Percentiles rank a stretch among this genome's conserved stretches.
Conservation (phyloP, 495 filamentous ascomycete genomes). For the Aspergillus mulundensis region DNA sequence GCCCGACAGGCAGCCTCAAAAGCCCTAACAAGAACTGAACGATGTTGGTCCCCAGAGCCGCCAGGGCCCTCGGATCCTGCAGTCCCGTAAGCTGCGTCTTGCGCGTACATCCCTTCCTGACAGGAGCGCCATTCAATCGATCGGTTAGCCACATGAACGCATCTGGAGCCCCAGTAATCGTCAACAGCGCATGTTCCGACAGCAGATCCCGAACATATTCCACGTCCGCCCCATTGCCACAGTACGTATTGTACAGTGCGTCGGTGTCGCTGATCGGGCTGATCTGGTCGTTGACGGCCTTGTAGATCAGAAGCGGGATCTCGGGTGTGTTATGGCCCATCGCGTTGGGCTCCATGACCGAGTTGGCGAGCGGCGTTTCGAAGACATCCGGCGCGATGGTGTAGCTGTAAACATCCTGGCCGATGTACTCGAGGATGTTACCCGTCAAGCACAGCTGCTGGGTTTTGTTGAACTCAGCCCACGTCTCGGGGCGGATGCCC, state of each 20-base stretch:
- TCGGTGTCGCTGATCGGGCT: slow-evolving; percentile 39
- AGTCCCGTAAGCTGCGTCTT: slow-evolving; percentile 17
- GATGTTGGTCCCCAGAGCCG: slow-evolving; percentile 6
- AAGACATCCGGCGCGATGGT: slow-evolving; percentile 15
- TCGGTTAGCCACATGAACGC: slow-evolving; percentile 22
- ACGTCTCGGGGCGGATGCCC: slow-evolving; percentile 11
- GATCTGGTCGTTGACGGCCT: slow-evolving; percentile 45
- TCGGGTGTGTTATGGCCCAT: slow-evolving; percentile 29
- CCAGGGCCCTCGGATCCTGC: slow-evolving; percentile 8
- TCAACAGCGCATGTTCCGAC: slow-evolving; percentile 17
- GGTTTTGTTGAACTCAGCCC: slow-evolving; percentile 18
- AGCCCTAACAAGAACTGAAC: neutral
- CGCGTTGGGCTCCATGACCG: slow-evolving; percentile 15
- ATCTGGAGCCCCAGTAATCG: slow-evolving; percentile 16
- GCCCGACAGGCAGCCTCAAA: slow-evolving; percentile 8
- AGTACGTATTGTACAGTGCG: slow-evolving; percentile 37
- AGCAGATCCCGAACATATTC: slow-evolving; percentile 19
- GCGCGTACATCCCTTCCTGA: slow-evolving; percentile 10
- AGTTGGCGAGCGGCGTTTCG: neutral
- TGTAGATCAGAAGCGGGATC: slow-evolving; percentile 47
- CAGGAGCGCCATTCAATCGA: slow-evolving; percentile 18
- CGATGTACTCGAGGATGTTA: slow-evolving; percentile 15
- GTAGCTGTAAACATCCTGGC: slow-evolving; percentile 18
- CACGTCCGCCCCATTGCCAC: slow-evolving; percentile 17
- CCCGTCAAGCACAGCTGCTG: slow-evolving; percentile 15